Percentiles rank a stretch among this genome's conserved stretches.
Conservation (phyloP, 305 asterid species). For the Ajuga reptans region DNA sequence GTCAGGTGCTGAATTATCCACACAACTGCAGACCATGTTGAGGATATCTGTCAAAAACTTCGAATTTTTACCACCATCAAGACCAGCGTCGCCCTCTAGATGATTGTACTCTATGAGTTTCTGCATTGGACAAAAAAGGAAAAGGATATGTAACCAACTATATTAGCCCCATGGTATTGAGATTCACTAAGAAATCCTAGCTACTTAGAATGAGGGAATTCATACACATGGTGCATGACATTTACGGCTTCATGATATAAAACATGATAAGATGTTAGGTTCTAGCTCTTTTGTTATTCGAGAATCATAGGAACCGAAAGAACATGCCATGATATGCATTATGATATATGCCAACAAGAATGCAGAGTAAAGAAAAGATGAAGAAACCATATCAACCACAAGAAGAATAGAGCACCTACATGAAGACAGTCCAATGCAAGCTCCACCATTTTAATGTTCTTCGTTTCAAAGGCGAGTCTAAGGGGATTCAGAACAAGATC, state of each 20-base stretch:
- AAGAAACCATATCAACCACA: conserved; percentile 5
- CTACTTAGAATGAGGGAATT: conserved; percentile 3
- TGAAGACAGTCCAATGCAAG: conserved; percentile 99
- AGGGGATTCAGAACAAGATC: conserved; percentile 87
- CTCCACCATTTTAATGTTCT: conserved; percentile 69
- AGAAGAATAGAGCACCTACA: conserved; percentile 52
- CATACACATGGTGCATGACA: neutral
- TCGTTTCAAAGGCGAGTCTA: conserved; percentile 87
- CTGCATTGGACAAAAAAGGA: conserved; percentile 37
- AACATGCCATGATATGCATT: conserved; percentile 11
- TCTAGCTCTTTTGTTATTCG: neutral
- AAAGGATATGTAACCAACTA: conserved; percentile 15
- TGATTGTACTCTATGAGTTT: conserved; percentile 93
- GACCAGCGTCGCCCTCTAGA: conserved; percentile 97
- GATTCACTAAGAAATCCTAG: conserved; percentile 11
- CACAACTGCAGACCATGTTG: conserved; percentile 76
- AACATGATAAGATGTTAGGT: conserved; percentile 16
- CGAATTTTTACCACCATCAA: conserved; percentile 72
- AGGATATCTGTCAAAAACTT: conserved; percentile 66
- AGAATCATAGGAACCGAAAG: neutral
- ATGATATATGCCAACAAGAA: conserved; percentile 6
- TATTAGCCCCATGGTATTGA: conserved; percentile 9
- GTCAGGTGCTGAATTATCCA: conserved; percentile 86
- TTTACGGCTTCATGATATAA: neutral
- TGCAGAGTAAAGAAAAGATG: conserved; percentile 5